Percentiles rank a stretch among this genome's conserved stretches.
These are phyloP conservation scores for Haplosporangium gracile DNA, from an alignment of 192 early-diverging fungal species.

Conservation along the genomic window DNA sequence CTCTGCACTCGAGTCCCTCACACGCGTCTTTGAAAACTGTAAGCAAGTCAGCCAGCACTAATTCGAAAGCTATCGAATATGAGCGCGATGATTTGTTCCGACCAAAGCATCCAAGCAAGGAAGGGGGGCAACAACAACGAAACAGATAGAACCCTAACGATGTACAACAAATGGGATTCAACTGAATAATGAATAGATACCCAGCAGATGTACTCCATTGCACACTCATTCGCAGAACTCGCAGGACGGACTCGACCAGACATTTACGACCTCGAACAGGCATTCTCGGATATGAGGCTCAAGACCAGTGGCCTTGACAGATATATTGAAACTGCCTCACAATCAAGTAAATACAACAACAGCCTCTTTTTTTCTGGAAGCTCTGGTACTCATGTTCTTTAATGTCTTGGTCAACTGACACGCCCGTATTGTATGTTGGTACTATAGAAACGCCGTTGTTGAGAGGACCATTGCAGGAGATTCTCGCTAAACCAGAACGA, in stretches of 20 bases:
- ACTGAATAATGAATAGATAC: slow-evolving; percentile 46
- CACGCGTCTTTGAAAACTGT: slow-evolving; percentile 58
- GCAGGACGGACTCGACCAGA: slow-evolving; percentile 64
- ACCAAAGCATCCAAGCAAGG: too few relatives aligned
- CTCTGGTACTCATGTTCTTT: too few relatives aligned
- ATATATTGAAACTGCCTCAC: slow-evolving; percentile 48
- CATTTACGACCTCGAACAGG: slow-evolving; percentile 62
- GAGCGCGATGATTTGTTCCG: too few relatives aligned
- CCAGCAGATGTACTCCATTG: slow-evolving; percentile 58
- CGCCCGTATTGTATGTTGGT: background rate
- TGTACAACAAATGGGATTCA: background rate
- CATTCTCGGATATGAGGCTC: slow-evolving; percentile 58
- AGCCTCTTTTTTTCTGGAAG: too few relatives aligned
- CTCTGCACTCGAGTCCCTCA: slow-evolving; percentile 54
- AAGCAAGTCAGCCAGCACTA: background rate
- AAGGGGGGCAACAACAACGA: background rate
- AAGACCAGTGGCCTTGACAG: slow-evolving; percentile 49
- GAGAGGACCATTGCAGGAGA: slow-evolving; percentile 47
- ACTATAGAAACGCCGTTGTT: slow-evolving; percentile 36
- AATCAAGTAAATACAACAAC: slow-evolving; percentile 36
- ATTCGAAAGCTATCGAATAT: too few relatives aligned
- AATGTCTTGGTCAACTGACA: background rate
- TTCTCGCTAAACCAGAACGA: slow-evolving; percentile 29
- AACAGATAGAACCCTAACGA: background rate
- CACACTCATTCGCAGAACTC: slow-evolving; percentile 66